Percentiles rank a stretch among this genome's conserved stretches.
phyloP scores from a whole-genome alignment of 805 yeast genomes.

The Ogataea sp. region DNA sequence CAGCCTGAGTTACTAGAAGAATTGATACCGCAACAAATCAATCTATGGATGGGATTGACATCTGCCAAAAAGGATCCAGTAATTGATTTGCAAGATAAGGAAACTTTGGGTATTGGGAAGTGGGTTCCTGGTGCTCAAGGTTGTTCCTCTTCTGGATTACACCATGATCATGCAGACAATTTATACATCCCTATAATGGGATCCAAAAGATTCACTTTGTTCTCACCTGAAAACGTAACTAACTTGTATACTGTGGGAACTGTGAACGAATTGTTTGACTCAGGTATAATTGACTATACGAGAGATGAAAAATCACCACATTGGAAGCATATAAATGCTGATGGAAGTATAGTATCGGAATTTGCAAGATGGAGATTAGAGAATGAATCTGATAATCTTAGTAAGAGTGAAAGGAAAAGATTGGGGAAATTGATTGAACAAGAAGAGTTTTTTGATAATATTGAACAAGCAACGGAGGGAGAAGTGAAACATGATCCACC shows the following conservation, averaged over 20 bases:
- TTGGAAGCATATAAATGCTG: slow-evolving; percentile 58
- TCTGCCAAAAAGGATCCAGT: slow-evolving; percentile 2
- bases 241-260: slow-evolving; percentile 59
- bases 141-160: slow-evolving; percentile 65
- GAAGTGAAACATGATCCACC: slow-evolving; percentile 46
- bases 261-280: slow-evolving; percentile 40
- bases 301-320: slow-evolving; percentile 44
- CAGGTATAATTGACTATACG: slow-evolving; percentile 62
- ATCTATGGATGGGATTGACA: slow-evolving; percentile 61
- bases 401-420: slow-evolving; percentile 17
- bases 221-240: slow-evolving; percentile 53
- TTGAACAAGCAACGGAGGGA: slow-evolving; percentile 8
- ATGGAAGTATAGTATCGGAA: slow-evolving; percentile 51
- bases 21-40: slow-evolving; percentile 61
- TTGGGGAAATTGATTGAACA: slow-evolving; percentile 19
- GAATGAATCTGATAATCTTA: slow-evolving; percentile 3
- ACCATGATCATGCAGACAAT: slow-evolving; percentile 78
- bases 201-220: slow-evolving; percentile 56
- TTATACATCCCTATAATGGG: slow-evolving; percentile 57
- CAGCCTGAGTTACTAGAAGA: slow-evolving; percentile 32
- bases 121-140: slow-evolving; percentile 40
- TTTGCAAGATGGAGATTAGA: slow-evolving; percentile 35
- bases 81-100: slow-evolving; percentile 8
- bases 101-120: slow-evolving; percentile 41
- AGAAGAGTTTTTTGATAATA: slow-evolving; percentile 17